Conservation (phyloP, 805 yeast genomes). For the Wickerhamomyces bisporus region DNA sequence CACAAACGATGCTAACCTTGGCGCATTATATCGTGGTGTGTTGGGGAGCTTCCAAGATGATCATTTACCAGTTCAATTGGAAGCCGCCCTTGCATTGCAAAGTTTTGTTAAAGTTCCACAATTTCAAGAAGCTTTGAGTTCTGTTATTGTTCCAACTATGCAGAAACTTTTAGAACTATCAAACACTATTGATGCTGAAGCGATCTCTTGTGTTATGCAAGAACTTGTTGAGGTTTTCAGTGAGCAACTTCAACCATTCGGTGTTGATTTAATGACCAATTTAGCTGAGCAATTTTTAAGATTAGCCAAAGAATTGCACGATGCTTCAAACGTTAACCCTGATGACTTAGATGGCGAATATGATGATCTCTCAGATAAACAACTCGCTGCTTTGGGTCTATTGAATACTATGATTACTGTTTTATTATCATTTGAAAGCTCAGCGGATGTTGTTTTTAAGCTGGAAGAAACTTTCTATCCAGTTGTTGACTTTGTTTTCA, state of each 20-base stretch:
- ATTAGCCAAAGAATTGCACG: slow-evolving; percentile 64
- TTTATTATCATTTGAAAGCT: slow-evolving; percentile 75
- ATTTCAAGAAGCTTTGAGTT: slow-evolving; percentile 63
- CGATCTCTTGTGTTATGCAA: slow-evolving; percentile 87
- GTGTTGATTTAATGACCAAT: slow-evolving; percentile 59
- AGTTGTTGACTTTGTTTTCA: slow-evolving; percentile 61
- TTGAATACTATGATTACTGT: slow-evolving; percentile 80
- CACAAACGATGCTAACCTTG: slow-evolving; percentile 31
- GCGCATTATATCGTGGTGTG: slow-evolving; percentile 41
- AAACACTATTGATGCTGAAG: slow-evolving; percentile 80
- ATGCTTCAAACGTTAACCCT: slow-evolving; percentile 43
- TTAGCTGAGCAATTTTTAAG: slow-evolving; percentile 70
- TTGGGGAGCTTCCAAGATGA: slow-evolving; percentile 34
- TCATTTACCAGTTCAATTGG: slow-evolving; percentile 69
- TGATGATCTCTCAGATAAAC: slow-evolving; percentile 56
- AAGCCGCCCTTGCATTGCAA: slow-evolving; percentile 83
- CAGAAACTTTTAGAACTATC: slow-evolving; percentile 69
- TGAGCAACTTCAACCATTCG: slow-evolving; percentile 87
- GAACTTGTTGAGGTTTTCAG: slow-evolving; percentile 89
- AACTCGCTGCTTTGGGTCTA: slow-evolving; percentile 77
- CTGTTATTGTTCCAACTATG: slow-evolving; percentile 75
- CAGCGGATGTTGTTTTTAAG: slow-evolving; percentile 56
- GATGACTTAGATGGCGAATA: slow-evolving; percentile 30
- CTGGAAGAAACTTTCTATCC: slow-evolving; percentile 69
- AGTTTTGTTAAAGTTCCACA: slow-evolving; percentile 60